These are phyloP conservation scores for Yarrowia hollandica DNA, from an alignment of 805 yeast species.

Conservation along the genomic window DNA sequence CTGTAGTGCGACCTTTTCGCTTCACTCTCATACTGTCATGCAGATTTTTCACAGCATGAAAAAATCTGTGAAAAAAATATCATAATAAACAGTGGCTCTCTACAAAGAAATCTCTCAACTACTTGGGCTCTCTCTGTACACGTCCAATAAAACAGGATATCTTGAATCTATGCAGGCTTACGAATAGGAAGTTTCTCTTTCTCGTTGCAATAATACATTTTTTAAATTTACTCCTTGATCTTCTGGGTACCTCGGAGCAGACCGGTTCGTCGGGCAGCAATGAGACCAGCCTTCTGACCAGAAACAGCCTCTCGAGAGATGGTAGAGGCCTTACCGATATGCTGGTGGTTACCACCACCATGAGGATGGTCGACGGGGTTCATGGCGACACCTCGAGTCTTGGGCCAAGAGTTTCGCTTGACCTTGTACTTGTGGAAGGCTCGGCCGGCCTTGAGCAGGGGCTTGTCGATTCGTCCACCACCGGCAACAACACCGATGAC, in stretches of 20 bases:
- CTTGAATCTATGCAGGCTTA: background rate
- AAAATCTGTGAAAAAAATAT: too few species aligned
- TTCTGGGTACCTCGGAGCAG: conserved; percentile 99
- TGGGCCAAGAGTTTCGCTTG: conserved; percentile 99
- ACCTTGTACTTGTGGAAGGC: conserved; percentile 99
- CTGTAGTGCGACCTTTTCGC: too few species aligned
- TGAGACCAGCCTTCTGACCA: conserved; percentile 99
- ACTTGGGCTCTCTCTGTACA: too few species aligned
- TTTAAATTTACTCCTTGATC: conserved; percentile 62
- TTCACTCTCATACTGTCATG: too few species aligned
- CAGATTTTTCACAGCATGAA: too few species aligned
- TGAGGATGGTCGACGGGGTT: conserved; percentile 99
- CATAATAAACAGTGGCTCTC: too few species aligned
- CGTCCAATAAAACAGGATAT: too few species aligned
- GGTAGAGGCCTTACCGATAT: conserved; percentile 99
- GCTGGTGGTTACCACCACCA: conserved; percentile 99
- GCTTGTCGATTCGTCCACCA: conserved; percentile 99
- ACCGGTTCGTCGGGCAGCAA: conserved; percentile 99
- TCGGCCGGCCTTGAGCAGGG: conserved; percentile 99
- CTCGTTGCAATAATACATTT: conserved; percentile 28
- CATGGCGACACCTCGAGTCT: conserved; percentile 99
- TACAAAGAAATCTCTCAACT: background rate
- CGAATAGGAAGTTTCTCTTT: background rate
- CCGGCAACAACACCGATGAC: conserved; percentile 99
- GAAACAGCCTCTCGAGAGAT: conserved; percentile 99